Evolutionary conservation across 2,329 filamentous ascomycete species (phyloP), one percentile per base, ranked within the genome.

Genomic region (Penicillium sp.): DNA sequence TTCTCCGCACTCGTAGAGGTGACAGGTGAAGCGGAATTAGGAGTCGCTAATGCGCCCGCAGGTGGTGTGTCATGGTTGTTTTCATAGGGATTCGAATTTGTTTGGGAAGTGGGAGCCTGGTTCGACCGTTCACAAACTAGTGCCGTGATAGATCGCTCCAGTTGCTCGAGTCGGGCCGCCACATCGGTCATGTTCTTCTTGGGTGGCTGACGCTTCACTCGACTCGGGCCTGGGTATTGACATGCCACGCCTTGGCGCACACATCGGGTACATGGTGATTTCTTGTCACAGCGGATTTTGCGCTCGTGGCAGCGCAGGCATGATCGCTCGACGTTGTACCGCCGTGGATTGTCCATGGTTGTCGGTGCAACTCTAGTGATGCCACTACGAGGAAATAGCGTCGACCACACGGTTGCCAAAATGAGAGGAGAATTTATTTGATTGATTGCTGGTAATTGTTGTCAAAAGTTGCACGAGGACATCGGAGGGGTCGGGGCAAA

Each of bases 261-360:
- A 32, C 67, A 70, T 34, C 58, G 58, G 36, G 45, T 50, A 47
- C 67, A 70, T 42, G 67, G 67, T 4, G 47, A 24, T 4, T 34
- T 47, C 39, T 60, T 67, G 50, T 70, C 63, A 43, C 67, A 70
- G 9, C 61, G 58, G 29, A 70, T 63, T 39, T 70, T 70, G 38
- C 67, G 62, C 44, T 65, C 61, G 31, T 70, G 67, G 52, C 67
- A 70, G 32, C 66, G 63, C 27, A 70, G 47, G 43, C 67, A 70
- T 29, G 67, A 69, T 21, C 67, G 64, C 34, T 65, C 61, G 21
- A 67, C 65, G 27, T 66, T 65, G 40, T 67, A 67, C 6, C 65
- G 64, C 4, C 65, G 58, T 21, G 54, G 46, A 9, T 50, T 21
- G 2, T 58, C 44, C 58, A 60, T 60, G n/a, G 32, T 16, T 5